phyloP scores from a whole-genome alignment of 805 yeast genomes.

The Candida khao-thaluensis region DNA sequence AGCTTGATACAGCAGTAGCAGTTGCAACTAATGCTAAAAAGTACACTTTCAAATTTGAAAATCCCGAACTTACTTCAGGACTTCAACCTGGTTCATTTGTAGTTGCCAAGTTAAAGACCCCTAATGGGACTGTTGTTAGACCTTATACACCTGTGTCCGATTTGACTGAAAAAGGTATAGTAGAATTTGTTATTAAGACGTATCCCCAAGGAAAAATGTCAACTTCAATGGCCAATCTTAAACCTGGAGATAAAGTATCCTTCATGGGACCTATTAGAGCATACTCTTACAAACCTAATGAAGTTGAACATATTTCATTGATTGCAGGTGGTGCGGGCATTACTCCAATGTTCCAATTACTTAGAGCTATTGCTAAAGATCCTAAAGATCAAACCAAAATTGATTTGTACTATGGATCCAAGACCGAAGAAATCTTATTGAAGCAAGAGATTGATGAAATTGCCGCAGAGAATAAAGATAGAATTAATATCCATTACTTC shows the following conservation, averaged over 20 bases:
- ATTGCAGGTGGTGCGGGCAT: slow-evolving; percentile 98
- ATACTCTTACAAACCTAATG: slow-evolving; percentile 88
- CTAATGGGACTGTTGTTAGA: slow-evolving; percentile 85
- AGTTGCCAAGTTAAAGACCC: slow-evolving; percentile 76
- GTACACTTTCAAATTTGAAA: slow-evolving; percentile 67
- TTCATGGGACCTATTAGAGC: slow-evolving; percentile 93
- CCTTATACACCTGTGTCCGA: slow-evolving; percentile 87
- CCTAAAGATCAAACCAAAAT: slow-evolving; percentile 89
- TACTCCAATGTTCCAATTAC: slow-evolving; percentile 89
- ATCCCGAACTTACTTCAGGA: slow-evolving; percentile 68
- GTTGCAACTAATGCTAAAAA: slow-evolving; percentile 64
- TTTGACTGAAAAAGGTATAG: slow-evolving; percentile 63
- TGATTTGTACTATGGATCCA: slow-evolving; percentile 75
- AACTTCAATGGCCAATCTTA: slow-evolving; percentile 64
- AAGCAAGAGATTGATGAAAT: slow-evolving; percentile 72
- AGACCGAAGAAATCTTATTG: slow-evolving; percentile 77
- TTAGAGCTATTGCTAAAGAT: slow-evolving; percentile 72
- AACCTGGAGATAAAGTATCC: slow-evolving; percentile 75
- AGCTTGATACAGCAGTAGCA: slow-evolving; percentile 50
- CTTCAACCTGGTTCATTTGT: slow-evolving; percentile 75
- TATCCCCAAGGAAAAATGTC: slow-evolving; percentile 87
- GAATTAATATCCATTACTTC: slow-evolving; percentile 74
- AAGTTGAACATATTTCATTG: slow-evolving; percentile 72
- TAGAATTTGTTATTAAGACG: slow-evolving; percentile 79
- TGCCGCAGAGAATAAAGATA: slow-evolving; percentile 68